These are phyloP conservation scores for Hemisphaericaspora xylanilytica DNA, from an alignment of 1,139 yeast genomes.

Conservation along the genomic window DNA sequence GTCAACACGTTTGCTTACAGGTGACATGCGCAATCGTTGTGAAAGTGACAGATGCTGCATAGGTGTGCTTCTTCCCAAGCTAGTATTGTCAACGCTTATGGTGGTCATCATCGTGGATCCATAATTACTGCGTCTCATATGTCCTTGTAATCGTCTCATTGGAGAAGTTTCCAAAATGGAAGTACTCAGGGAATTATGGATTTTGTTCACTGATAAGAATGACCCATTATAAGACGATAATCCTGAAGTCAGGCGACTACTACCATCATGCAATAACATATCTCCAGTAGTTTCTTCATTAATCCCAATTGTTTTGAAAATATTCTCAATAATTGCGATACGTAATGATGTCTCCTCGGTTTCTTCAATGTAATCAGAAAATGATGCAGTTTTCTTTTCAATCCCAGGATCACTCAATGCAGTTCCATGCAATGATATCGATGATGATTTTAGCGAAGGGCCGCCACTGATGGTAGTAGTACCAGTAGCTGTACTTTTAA, in stretches of 20 bases:
- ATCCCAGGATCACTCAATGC: neutral
- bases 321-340: conserved; percentile 69
- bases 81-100: neutral
- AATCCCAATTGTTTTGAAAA: conserved; percentile 72
- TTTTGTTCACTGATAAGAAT: neutral
- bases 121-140: neutral
- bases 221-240: conserved; percentile 3
- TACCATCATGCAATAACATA: neutral
- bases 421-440: conserved; percentile 7
- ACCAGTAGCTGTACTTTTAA: too few relatives aligned
- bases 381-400: conserved; percentile 15
- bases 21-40: neutral
- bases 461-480: too few relatives aligned
- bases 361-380: conserved; percentile 65
- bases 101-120: conserved; percentile 4
- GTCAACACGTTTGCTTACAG: conserved; percentile 12
- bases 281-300: conserved; percentile 29
- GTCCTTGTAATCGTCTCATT: neutral
- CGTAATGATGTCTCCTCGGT: conserved; percentile 72
- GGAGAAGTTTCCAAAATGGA: neutral
- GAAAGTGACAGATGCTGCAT: neutral
- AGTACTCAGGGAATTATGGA: neutral
- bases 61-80: neutral
- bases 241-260: conserved; percentile 2
- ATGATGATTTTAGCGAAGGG: conserved; percentile 6